These are phyloP conservation scores for Phialophora macrospora DNA, from an alignment of 2,329 filamentous ascomycete genomes.

Conservation along the genomic window DNA sequence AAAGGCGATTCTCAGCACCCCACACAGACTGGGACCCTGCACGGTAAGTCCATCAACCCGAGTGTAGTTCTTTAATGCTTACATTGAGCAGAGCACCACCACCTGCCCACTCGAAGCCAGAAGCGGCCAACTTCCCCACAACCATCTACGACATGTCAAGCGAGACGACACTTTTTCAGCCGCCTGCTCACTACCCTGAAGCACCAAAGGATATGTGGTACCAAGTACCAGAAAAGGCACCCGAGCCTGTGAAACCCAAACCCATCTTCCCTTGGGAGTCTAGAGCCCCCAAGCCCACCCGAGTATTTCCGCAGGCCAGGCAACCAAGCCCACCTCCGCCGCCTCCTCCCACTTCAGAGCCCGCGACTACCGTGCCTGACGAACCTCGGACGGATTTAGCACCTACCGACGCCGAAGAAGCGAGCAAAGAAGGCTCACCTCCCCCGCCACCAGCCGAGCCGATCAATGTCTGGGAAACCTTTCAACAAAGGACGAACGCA, in stretches of 20 bases:
- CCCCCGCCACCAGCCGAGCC: conserved; percentile 13
- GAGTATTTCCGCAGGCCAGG: conserved; percentile 50
- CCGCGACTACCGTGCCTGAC: conserved; percentile 2
- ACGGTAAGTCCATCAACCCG: conserved; percentile 50
- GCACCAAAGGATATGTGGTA: conserved; percentile 90
- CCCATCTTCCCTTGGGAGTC: conserved; percentile 91
- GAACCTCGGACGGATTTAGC: conserved; percentile 18
- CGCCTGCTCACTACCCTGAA: conserved; percentile 77
- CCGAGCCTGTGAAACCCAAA: conserved; percentile 63
- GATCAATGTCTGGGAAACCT: conserved; percentile 58
- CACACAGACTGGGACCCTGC: conserved; percentile 67
- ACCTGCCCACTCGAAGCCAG: conserved; percentile 72
- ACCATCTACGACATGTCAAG: conserved; percentile 83
- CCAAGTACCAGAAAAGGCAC: conserved; percentile 67
- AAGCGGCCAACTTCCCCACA: conserved; percentile 81
- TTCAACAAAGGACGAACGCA: conserved; percentile 77
- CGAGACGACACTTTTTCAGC: conserved; percentile 74
- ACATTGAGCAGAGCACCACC: conserved; percentile 60
- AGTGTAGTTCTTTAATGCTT: conserved; percentile 32
- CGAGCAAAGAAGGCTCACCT: conserved; percentile 17
- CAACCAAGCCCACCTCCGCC: conserved; percentile 35
- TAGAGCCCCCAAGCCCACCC: conserved; percentile 64
- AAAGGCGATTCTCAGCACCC: conserved; percentile 62
- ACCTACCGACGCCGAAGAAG: conserved; percentile 25
- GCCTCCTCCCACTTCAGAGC: conserved; percentile 28